Conservation (phyloP, 2,329 filamentous ascomycete species). For the Colletotrichum somersetense region DNA sequence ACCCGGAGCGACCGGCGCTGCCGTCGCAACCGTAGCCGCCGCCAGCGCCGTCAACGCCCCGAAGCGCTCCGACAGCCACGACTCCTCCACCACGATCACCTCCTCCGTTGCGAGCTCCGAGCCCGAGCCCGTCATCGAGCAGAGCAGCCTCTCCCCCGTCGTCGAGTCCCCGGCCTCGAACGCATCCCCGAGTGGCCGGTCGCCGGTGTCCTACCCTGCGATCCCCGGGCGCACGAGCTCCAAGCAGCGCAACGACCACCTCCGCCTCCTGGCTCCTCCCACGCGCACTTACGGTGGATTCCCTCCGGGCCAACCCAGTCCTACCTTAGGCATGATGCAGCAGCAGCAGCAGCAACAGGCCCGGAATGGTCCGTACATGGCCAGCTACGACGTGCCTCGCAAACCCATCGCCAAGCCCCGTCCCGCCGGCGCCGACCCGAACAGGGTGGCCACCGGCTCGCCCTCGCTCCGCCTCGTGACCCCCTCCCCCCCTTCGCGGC, state of each 20-base stretch:
- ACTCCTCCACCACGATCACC: slow-evolving; percentile 56
- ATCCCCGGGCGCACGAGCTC: slow-evolving; percentile 45
- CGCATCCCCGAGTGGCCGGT: slow-evolving; percentile 45
- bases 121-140: slow-evolving; percentile 45
- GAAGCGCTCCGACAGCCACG: slow-evolving; percentile 38
- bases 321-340: slow-evolving; percentile 55
- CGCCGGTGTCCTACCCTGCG: slow-evolving; percentile 51
- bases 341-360: slow-evolving; percentile 39
- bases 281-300: slow-evolving; percentile 50
- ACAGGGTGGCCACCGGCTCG: slow-evolving; percentile 43
- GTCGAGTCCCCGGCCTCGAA: slow-evolving; percentile 58
- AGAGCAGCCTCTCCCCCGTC: slow-evolving; percentile 61
- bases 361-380: slow-evolving; percentile 38
- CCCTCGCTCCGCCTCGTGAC: slow-evolving; percentile 55
- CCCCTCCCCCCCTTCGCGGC: slow-evolving; percentile 47
- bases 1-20: slow-evolving; percentile 32
- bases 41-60: slow-evolving; percentile 11
- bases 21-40: not conserved
- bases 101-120: slow-evolving; percentile 42
- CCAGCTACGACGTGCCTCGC: slow-evolving; percentile 38
- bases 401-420: slow-evolving; percentile 32
- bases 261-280: slow-evolving; percentile 51
- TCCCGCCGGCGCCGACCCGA: slow-evolving; percentile 25
- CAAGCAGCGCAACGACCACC: slow-evolving; percentile 44
- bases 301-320: slow-evolving; percentile 57